Conservation (phyloP, 2,329 filamentous ascomycete species). For the Dactylellina drechsleri region DNA sequence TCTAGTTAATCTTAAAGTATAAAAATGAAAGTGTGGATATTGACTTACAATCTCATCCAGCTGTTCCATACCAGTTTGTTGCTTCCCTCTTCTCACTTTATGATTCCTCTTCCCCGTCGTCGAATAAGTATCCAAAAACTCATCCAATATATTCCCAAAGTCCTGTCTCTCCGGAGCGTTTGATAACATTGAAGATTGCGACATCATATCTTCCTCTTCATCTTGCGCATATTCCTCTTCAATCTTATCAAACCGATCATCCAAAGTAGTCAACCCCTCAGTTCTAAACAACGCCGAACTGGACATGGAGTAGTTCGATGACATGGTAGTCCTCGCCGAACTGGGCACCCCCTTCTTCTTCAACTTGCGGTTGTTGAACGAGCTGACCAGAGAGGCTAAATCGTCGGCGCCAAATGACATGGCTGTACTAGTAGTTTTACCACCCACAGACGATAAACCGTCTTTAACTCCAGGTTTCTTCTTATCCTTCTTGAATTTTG, state of each 20-base stretch:
- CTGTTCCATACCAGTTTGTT: constrained; percentile 84
- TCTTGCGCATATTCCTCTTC: constrained; percentile 77
- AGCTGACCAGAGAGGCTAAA: constrained; percentile 62
- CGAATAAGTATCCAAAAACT: constrained; percentile 81
- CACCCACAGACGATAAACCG: constrained; percentile 56
- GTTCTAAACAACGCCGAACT: constrained; percentile 87
- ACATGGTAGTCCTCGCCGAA: constrained; percentile 76
- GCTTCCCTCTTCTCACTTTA: constrained; percentile 79
- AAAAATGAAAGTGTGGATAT: neutral
- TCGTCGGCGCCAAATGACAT: constrained; percentile 69
- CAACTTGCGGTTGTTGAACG: constrained; percentile 51
- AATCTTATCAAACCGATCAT: constrained; percentile 88
- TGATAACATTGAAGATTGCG: constrained; percentile 31
- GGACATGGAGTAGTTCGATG: constrained; percentile 89
- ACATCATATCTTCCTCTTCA: constrained; percentile 64
- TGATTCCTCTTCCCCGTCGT: constrained; percentile 75
- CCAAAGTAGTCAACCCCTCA: constrained; percentile 83
- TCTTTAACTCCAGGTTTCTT: constrained; percentile 60
- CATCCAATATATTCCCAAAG: constrained; percentile 91
- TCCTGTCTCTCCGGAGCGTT: constrained; percentile 68
- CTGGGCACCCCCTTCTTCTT: constrained; percentile 83
- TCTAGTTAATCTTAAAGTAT: constrained; percentile 10
- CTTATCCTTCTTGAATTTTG: constrained; percentile 89
- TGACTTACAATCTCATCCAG: constrained; percentile 80
- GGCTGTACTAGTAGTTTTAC: constrained; percentile 59